phyloP scores from a whole-genome alignment of 176 grass and related monocot species.

The Phoenix roebelenii region DNA sequence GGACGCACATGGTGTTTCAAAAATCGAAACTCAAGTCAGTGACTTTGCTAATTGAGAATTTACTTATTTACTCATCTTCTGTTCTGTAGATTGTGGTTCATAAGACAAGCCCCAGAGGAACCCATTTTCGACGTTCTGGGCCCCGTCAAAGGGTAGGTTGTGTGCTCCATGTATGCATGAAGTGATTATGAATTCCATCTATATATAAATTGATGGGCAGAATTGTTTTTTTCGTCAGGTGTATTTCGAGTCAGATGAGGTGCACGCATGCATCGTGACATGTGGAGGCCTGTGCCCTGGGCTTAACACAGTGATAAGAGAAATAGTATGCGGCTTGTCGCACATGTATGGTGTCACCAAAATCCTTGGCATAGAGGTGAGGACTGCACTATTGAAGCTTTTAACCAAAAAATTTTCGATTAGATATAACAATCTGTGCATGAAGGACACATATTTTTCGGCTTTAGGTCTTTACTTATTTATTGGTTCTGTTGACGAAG shows the following conservation, averaged over 20 bases:
- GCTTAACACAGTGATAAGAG: constrained; percentile 96
- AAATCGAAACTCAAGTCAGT: too few species aligned
- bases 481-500: too few species aligned
- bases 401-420: not conserved
- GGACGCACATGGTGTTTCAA: too few species aligned
- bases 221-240: constrained; percentile 31
- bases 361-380: constrained; percentile 84
- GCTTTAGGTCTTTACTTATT: too few species aligned
- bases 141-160: constrained; percentile 67
- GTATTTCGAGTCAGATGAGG: constrained; percentile 81
- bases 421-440: too few species aligned
- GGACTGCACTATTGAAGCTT: not conserved
- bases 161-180: not conserved
- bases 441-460: too few species aligned
- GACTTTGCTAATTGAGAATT: not conserved
- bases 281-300: constrained; percentile 97
- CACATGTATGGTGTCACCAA: constrained; percentile 88
- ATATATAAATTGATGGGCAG: not conserved
- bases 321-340: constrained; percentile 85
- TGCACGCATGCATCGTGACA: constrained; percentile 90
- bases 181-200: not conserved
- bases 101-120: constrained; percentile 66
- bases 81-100: constrained; percentile 72
- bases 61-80: not conserved
- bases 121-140: constrained; percentile 77